A percentile compares a stretch with the other conserved stretches of the same genome.
These are phyloP conservation scores for Macrotyloma uniflorum DNA, from an alignment of 306 rosid genomes.

Conservation along the genomic window DNA sequence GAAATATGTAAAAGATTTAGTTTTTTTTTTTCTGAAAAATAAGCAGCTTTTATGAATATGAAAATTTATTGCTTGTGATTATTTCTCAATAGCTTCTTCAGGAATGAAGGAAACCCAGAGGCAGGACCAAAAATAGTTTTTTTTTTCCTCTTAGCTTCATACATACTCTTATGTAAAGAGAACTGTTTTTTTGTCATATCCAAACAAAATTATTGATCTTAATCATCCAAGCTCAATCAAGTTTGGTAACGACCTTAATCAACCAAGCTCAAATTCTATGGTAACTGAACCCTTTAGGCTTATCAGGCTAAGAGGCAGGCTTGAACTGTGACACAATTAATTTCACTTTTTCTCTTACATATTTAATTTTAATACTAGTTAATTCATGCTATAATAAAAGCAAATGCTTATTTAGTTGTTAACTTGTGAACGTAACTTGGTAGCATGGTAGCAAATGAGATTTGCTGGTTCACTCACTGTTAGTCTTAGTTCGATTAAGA, in stretches of 20 bases:
- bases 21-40: too few relatives aligned
- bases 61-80: too few relatives aligned
- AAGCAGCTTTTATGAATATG: too few relatives aligned
- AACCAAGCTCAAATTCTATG: background rate
- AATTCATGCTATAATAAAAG: background rate
- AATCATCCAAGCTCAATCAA: background rate
- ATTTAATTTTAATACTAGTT: background rate
- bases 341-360: background rate
- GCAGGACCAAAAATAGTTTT: too few relatives aligned
- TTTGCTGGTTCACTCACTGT: conserved; percentile 3
- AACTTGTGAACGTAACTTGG: background rate
- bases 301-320: background rate
- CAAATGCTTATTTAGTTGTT: background rate
- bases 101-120: too few relatives aligned
- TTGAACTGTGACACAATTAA: background rate
- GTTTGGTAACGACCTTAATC: conserved; percentile 4
- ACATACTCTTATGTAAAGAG: too few relatives aligned
- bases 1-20: too few relatives aligned
- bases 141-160: too few relatives aligned
- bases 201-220: too few relatives aligned
- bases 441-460: background rate
- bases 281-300: background rate
- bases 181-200: too few relatives aligned
- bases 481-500: conserved; percentile 5
- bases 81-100: too few relatives aligned